A percentile compares a stretch with the other conserved stretches of the same genome.
phyloP scores from a whole-genome alignment of 371 early-diverging fungal genomes.

The Blakeslea trispora region DNA sequence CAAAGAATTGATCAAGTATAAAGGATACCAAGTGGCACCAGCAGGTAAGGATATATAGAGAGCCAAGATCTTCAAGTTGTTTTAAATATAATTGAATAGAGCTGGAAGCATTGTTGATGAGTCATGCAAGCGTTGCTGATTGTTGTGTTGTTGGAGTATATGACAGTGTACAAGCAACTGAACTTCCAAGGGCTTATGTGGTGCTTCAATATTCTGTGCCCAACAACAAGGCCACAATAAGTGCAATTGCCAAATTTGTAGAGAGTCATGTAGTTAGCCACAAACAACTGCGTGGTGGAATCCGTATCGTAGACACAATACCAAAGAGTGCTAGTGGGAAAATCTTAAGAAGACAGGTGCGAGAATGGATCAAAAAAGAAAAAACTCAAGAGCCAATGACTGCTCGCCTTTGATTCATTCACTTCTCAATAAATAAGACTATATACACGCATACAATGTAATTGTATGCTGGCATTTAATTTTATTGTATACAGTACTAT shows the following conservation, averaged over 20 bases:
- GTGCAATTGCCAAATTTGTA: slow-evolving; percentile 50
- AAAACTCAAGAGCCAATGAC: slow-evolving; percentile 5
- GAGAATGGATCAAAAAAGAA: slow-evolving; percentile 41
- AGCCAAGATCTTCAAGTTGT: background rate
- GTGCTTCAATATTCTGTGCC: slow-evolving; percentile 51
- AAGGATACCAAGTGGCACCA: slow-evolving; percentile 79
- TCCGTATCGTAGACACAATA: slow-evolving; percentile 68
- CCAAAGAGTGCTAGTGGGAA: slow-evolving; percentile 84
- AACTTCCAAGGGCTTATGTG: slow-evolving; percentile 78
- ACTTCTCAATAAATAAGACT: too few relatives aligned
- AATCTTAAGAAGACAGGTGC: slow-evolving; percentile 66
- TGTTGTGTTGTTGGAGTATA: slow-evolving; percentile 73
- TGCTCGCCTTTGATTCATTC: too few relatives aligned
- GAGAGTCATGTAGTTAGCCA: slow-evolving; percentile 65
- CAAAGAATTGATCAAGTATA: slow-evolving; percentile 79
- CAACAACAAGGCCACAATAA: slow-evolving; percentile 23
- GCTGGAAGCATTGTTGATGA: slow-evolving; percentile 74
- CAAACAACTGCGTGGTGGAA: slow-evolving; percentile 82
- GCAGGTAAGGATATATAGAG: slow-evolving; percentile 32
- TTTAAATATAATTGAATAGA: slow-evolving; percentile 39
- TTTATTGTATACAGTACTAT: too few relatives aligned
- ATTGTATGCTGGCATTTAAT: too few relatives aligned
- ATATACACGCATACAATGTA: too few relatives aligned
- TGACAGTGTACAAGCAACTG: slow-evolving; percentile 60
- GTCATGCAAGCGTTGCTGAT: slow-evolving; percentile 70